Base-by-base conservation (phyloP, 352 stramenopile species). In the Phytophthora hybrid region DNA sequence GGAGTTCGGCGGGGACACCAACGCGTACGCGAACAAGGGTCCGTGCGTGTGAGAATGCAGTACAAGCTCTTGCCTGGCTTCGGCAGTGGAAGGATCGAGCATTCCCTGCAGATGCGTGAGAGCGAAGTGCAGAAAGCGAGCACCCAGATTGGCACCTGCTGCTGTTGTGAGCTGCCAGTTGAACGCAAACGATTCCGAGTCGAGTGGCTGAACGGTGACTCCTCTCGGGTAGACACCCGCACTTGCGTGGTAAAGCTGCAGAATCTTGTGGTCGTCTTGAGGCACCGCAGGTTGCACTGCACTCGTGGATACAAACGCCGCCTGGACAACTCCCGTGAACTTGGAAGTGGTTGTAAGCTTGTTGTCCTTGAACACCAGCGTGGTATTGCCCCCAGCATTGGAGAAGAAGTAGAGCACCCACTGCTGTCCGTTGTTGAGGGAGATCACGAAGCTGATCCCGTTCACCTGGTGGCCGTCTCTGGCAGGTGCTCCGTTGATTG, bases 1-100 rank as follows among this genome's bases (percentile, higher is more conserved):
- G 3, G 59, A 60, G 55, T 73, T 66, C 5, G 56, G 19, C 1
- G 58, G 39, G 18, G 32, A 19, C 16, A 69, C 71, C 34, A 87
- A 60, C 37, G 78, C 72, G 67, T 92, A 91, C 26, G 87, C 88
- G 54, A 78, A 79, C 81, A 95, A 84, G 2, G 75, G 83, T 2
- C 89, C 89, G 13, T 88, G 86, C 0, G 89, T 94, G 69, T 96
- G 86, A 13, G 88, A 88, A 58, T 89, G 77, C n/a, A 96, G 73
- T 56, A 67, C 69, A 18, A 96, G 83, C 56, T 90, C 82, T 0
- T 80, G 71, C 21, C 84, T 82, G 10, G 68, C 66, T 59, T 84
- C 77, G 7, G 77, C 79, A 41, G 67, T 82, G 2, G 75, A 74
- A 4, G 47, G 44, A 47, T 91, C 83, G 41, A 93, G 66, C 83